Percentiles rank a stretch among this genome's conserved stretches.
phyloP scores from a whole-genome alignment of 2,329 filamentous ascomycete genomes.

The Aspergillus sp. region DNA sequence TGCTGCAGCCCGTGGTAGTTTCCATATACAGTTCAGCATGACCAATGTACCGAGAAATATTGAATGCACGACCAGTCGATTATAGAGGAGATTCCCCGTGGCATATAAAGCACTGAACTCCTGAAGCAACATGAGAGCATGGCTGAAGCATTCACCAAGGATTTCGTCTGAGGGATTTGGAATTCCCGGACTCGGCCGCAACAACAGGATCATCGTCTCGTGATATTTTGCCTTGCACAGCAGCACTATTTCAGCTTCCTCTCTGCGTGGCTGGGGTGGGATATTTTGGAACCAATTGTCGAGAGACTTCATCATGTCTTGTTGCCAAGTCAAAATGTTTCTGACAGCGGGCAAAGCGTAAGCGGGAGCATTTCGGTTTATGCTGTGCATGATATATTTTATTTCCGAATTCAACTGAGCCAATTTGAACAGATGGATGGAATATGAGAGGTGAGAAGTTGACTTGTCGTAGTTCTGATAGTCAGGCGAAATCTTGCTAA shows the following conservation, averaged over 20 bases:
- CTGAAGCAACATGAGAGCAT: slow-evolving; percentile 44
- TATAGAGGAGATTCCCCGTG: slow-evolving; percentile 48
- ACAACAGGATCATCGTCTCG: slow-evolving; percentile 49
- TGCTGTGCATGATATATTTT: slow-evolving; percentile 58
- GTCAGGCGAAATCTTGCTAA: not conserved
- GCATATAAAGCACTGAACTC: slow-evolving; percentile 48
- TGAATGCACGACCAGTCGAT: slow-evolving; percentile 51
- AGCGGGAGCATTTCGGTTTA: slow-evolving; percentile 47
- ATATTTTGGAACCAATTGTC: slow-evolving; percentile 43
- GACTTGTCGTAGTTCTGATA: slow-evolving; percentile 14
- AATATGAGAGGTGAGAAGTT: slow-evolving; percentile 40
- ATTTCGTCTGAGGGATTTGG: slow-evolving; percentile 46
- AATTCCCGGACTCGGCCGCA: slow-evolving; percentile 55
- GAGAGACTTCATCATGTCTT: slow-evolving; percentile 42
- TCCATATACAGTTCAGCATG: slow-evolving; percentile 53
- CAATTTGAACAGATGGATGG: slow-evolving; percentile 50
- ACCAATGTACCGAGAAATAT: slow-evolving; percentile 52
- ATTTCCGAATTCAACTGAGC: slow-evolving; percentile 55
- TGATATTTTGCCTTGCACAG: slow-evolving; percentile 51
- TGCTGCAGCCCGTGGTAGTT: slow-evolving; percentile 43
- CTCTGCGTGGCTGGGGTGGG: slow-evolving; percentile 23
- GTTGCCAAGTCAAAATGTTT: slow-evolving; percentile 51
- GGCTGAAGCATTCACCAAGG: slow-evolving; percentile 45
- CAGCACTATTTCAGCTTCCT: slow-evolving; percentile 13
- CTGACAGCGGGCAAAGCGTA: slow-evolving; percentile 52